phyloP scores from a whole-genome alignment of 805 yeast genomes.

The Suhomyces pyralidae region DNA sequence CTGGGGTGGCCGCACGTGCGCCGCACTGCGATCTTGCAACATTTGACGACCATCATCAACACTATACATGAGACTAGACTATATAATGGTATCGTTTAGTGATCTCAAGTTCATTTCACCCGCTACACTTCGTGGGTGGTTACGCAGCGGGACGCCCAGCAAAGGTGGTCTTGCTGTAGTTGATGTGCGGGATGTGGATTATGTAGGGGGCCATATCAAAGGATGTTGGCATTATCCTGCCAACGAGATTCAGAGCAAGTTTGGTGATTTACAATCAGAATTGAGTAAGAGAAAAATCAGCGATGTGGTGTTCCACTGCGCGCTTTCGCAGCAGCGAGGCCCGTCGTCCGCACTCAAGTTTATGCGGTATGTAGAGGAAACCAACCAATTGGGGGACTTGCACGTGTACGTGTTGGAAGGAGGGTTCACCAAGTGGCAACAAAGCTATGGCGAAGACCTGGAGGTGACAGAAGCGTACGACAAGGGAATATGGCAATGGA shows the following conservation, averaged over 20 bases:
- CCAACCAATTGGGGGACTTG: slow-evolving; percentile 24
- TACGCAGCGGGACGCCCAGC: slow-evolving; percentile 37
- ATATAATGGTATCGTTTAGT: slow-evolving; percentile 26
- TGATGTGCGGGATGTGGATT: slow-evolving; percentile 85
- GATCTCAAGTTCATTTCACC: slow-evolving; percentile 49
- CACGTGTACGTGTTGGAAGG: slow-evolving; percentile 73
- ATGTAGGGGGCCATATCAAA: slow-evolving; percentile 70
- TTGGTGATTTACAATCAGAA: slow-evolving; percentile 36
- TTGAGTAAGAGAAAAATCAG: slow-evolving; percentile 31
- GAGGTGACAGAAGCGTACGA: slow-evolving; percentile 53
- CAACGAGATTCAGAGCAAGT: slow-evolving; percentile 35
- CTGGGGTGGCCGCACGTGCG: neutral
- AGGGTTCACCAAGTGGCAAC: slow-evolving; percentile 86
- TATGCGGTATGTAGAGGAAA: slow-evolving; percentile 37
- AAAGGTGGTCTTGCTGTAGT: slow-evolving; percentile 51
- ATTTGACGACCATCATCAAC: neutral
- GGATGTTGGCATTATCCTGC: slow-evolving; percentile 59
- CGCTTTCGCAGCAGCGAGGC: slow-evolving; percentile 86
- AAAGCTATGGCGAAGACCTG: slow-evolving; percentile 62
- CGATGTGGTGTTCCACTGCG: slow-evolving; percentile 85
- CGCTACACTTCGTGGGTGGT: slow-evolving; percentile 44
- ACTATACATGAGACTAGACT: too few species aligned
- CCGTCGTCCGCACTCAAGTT: slow-evolving; percentile 77
- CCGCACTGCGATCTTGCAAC: neutral
- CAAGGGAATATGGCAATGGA: slow-evolving; percentile 34